A percentile compares a stretch with the other conserved stretches of the same genome.
phyloP scores from a whole-genome alignment of 1,139 yeast genomes.

The Geotrichum klebahnii region DNA sequence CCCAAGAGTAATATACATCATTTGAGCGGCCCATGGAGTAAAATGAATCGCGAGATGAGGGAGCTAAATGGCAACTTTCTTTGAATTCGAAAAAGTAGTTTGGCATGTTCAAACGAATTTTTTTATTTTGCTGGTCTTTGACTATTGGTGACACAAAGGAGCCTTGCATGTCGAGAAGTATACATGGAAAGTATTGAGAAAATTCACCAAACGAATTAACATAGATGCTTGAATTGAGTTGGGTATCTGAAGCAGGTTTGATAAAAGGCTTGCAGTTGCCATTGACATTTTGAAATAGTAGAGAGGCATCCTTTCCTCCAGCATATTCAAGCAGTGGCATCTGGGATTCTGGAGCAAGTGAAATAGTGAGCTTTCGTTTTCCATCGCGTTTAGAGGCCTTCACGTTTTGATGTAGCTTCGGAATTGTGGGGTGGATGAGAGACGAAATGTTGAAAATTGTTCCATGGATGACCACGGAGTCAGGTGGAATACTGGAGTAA shows the following conservation, averaged over 20 bases:
- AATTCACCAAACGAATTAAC: constrained; percentile 42
- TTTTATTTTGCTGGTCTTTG: background rate
- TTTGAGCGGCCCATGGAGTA: constrained; percentile 56
- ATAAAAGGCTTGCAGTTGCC: constrained; percentile 76
- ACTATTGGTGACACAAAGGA: constrained; percentile 23
- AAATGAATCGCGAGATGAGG: constrained; percentile 54
- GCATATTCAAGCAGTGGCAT: constrained; percentile 50
- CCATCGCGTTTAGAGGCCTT: constrained; percentile 32
- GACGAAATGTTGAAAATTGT: constrained; percentile 60
- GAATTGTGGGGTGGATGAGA: constrained; percentile 13
- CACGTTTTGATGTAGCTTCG: constrained; percentile 44
- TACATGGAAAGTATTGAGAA: constrained; percentile 90
- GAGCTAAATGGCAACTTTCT: constrained; percentile 59
- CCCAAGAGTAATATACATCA: constrained; percentile 79
- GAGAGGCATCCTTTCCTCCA: constrained; percentile 75
- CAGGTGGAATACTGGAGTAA: constrained; percentile 51
- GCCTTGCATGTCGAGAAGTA: constrained; percentile 52
- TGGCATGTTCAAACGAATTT: constrained; percentile 50
- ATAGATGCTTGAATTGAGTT: constrained; percentile 48
- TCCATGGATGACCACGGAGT: constrained; percentile 72
- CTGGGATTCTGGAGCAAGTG: constrained; percentile 57
- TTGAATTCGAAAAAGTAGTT: constrained; percentile 48
- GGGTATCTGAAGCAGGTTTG: constrained; percentile 55
- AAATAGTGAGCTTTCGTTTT: constrained; percentile 35
- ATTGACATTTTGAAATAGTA: constrained; percentile 80